phyloP scores from a whole-genome alignment of 2,329 filamentous ascomycete species.

The Teratosphaeria viscida region DNA sequence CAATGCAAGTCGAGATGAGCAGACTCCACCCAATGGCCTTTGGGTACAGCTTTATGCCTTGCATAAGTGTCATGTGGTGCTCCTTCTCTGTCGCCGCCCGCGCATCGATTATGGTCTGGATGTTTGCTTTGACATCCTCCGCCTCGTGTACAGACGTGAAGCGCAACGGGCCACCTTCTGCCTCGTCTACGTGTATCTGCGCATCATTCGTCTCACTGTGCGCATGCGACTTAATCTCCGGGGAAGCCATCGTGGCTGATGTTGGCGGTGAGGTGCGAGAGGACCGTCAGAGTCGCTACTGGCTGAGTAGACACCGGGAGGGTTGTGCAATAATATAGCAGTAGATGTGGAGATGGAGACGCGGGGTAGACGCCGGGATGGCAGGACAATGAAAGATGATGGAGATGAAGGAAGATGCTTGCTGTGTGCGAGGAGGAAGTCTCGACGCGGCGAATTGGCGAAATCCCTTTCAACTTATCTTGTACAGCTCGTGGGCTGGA shows the following conservation, averaged over 20 bases:
- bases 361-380: not conserved
- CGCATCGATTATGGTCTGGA: constrained; percentile 30
- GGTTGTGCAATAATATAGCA: not conserved
- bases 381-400: not conserved
- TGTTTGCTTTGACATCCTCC: constrained; percentile 17
- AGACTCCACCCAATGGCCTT: constrained; percentile 78
- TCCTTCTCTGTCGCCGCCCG: constrained; percentile 38
- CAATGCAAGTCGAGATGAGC: constrained; percentile 80
- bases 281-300: not conserved
- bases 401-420: not conserved
- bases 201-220: not conserved
- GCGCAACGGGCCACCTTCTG: constrained; percentile 11
- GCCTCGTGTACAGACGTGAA: constrained; percentile 22
- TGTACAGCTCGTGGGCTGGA: not conserved
- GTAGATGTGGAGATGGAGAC: not conserved
- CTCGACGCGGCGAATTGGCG: not conserved
- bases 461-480: not conserved
- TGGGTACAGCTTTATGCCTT: constrained; percentile 74
- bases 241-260: not conserved
- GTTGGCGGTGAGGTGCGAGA: not conserved
- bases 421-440: not conserved
- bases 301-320: not conserved
- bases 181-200: constrained; percentile 9
- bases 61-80: constrained; percentile 46
- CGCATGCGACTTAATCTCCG: not conserved